Evolutionary conservation across 2,329 filamentous ascomycete species (phyloP).

Genomic region (Botrytis galanthina): DNA sequence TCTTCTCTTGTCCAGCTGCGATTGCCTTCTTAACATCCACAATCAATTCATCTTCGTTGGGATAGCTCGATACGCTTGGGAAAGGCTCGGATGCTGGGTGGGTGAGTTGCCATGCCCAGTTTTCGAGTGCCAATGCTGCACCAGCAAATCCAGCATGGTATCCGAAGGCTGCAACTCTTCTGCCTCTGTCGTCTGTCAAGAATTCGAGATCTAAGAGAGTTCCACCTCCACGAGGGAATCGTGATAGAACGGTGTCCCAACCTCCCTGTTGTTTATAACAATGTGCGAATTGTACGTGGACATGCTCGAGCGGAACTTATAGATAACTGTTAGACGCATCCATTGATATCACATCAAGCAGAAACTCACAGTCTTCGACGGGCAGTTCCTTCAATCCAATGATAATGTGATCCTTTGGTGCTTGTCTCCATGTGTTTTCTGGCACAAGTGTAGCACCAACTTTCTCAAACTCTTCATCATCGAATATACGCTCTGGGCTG

Average conservation of each 20-base stretch:
- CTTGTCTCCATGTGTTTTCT: constrained; percentile 65
- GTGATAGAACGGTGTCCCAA: constrained; percentile 75
- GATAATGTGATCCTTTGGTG: constrained; percentile 66
- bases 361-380: constrained; percentile 59
- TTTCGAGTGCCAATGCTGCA: constrained; percentile 71
- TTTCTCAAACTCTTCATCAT: constrained; percentile 59
- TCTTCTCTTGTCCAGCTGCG: constrained; percentile 62
- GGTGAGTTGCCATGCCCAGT: constrained; percentile 79
- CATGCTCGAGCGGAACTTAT: constrained; percentile 66
- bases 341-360: not conserved
- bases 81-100: constrained; percentile 65
- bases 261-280: constrained; percentile 75
- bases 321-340: constrained; percentile 17
- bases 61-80: constrained; percentile 64
- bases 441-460: constrained; percentile 64
- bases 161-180: constrained; percentile 61
- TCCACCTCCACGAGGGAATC: constrained; percentile 74
- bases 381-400: constrained; percentile 77
- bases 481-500: constrained; percentile 64
- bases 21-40: constrained; percentile 71
- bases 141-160: constrained; percentile 74
- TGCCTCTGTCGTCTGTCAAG: constrained; percentile 67
- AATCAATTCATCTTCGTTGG: constrained; percentile 72
- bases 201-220: constrained; percentile 86
- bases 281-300: constrained; percentile 69